Evolutionary conservation across 805 yeast species (phyloP).

Genomic region (Hanseniaspora valbyensis): DNA sequence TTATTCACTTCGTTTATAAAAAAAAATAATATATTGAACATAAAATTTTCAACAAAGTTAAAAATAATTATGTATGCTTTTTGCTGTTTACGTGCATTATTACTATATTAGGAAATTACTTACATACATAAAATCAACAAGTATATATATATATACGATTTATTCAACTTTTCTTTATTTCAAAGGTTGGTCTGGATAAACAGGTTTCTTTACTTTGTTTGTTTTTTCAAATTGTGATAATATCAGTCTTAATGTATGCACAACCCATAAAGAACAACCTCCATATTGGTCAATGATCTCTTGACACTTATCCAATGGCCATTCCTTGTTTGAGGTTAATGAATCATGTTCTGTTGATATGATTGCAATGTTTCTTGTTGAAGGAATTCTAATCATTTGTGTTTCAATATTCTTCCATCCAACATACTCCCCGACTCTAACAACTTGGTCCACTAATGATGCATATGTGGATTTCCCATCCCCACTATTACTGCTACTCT

Average conservation of each 20-base stretch:
- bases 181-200: neutral
- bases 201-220: neutral
- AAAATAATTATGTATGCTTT: too few relatives aligned
- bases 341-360: conserved; percentile 46
- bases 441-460: conserved; percentile 76
- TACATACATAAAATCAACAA: too few relatives aligned
- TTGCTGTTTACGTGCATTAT: too few relatives aligned
- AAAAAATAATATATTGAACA: too few relatives aligned
- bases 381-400: conserved; percentile 85
- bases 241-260: conserved; percentile 61
- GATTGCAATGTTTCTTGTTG: conserved; percentile 85
- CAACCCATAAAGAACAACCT: conserved; percentile 87
- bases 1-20: too few relatives aligned
- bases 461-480: conserved; percentile 56
- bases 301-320: conserved; percentile 26
- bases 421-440: conserved; percentile 47
- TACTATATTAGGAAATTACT: too few relatives aligned
- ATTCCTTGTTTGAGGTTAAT: neutral
- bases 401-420: conserved; percentile 73
- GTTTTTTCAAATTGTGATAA: conserved; percentile 23
- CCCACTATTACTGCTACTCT: conserved; percentile 16
- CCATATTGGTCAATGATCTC: conserved; percentile 67
- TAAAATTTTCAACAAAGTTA: too few relatives aligned
- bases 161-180: neutral
- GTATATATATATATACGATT: neutral